Base-by-base conservation (phyloP, 306 rosid genomes). In the Erythrophleum fordii region DNA sequence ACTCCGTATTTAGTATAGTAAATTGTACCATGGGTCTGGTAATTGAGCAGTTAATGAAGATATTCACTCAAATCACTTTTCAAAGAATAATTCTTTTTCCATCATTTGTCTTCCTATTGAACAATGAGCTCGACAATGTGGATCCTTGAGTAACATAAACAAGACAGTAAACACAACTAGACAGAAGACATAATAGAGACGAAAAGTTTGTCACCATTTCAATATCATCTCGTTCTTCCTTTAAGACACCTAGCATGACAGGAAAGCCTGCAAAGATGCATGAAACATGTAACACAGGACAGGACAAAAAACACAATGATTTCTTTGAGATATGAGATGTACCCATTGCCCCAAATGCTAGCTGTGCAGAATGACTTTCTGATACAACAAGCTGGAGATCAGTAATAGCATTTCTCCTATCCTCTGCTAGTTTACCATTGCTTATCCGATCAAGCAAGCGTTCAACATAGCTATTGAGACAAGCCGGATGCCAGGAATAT, bases 291-390 rank as follows among this genome's bases (percentile, higher is more conserved):
- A 59, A 74, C 49, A 77, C 41, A 75, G 34, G 5, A 13, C 61
- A 34, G 73, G 56, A n/a, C 13, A 45, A 58, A 73, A 39, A 5
- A 34, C 13, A 26, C 74, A 11, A 74, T 34, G 29, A 72, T 39
- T 35, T 39, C 26, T 49, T 52, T 28, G 42, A 61, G 59, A 77
- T 59, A 71, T 11, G 20, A 42, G 70, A 81, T 26, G 74, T 75
- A 95, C 98, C 98, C 97, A 92, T 95, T 60, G 97, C 97, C 49
- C 98, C 98, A 77, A 95, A 91, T 66, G 97, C 97, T 41, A 95
- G 90, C 89, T 95, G 97, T 44, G 92, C 88, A 80, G 86, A 85
- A 41, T 75, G 87, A 76, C 82, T 95, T 82, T 95, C 98, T 5
- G 90, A 88, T 60, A 95, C 97, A 81, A 95, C 83, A 72, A 97